Conservation (phyloP, 75 land plant genomes). For the Azolla pinnata region DNA sequence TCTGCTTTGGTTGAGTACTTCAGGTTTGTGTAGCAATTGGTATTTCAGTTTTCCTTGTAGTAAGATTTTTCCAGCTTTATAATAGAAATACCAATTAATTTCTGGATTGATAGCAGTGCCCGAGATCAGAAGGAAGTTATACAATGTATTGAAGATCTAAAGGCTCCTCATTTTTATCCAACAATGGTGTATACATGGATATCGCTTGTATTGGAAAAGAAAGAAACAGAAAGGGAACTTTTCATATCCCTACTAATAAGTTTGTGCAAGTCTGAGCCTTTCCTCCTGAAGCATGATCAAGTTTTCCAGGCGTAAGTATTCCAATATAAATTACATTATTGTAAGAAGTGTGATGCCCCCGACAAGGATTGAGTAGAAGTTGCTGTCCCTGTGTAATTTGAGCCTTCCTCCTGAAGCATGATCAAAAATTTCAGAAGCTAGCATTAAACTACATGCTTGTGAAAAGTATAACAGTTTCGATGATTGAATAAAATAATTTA, state of each 20-base stretch:
- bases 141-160: conserved; percentile 69
- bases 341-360: no score
- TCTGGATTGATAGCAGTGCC: no score
- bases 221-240: conserved; percentile 57
- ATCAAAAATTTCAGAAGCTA: neutral
- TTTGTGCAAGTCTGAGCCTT: conserved; percentile 35
- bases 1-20: conserved; percentile 69
- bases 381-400: neutral
- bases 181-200: conserved; percentile 66
- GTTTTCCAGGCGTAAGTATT: conserved; percentile 57
- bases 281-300: conserved; percentile 41
- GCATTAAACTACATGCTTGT: no score
- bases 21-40: no score
- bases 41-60: no score
- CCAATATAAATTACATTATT: no score
- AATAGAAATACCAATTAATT: no score
- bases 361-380: no score
- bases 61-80: no score
- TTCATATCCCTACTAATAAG: conserved; percentile 50
- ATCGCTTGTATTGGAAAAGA: conserved; percentile 72
- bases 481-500: no score
- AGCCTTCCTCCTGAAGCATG: neutral
- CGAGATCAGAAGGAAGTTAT: conserved; percentile 65
- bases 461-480: no score
- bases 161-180: conserved; percentile 57